Conservation (phyloP, 495 filamentous ascomycete species). For the Astrothelium macrocarpum region DNA sequence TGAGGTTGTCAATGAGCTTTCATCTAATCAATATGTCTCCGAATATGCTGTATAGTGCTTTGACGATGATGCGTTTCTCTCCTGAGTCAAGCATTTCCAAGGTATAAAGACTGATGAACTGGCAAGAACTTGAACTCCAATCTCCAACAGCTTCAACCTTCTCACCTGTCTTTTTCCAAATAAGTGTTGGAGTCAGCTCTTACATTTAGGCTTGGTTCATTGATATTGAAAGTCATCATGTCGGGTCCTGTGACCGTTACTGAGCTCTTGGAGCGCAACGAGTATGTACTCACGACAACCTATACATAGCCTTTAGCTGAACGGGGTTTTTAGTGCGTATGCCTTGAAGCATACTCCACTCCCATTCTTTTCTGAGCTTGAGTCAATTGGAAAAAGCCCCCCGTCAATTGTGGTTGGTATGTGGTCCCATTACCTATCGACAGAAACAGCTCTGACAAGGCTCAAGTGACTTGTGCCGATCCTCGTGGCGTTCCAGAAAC, state of each 20-base stretch:
- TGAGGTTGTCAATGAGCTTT: too few relatives aligned
- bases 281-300: not conserved
- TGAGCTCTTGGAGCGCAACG: not conserved
- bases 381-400: not conserved
- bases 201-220: not conserved
- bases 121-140: not conserved
- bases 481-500: slow-evolving; percentile 10
- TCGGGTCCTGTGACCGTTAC: not conserved
- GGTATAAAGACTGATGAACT: not conserved
- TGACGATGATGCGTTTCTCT: not conserved
- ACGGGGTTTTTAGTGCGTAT: not conserved
- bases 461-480: slow-evolving; percentile 7
- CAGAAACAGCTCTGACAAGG: not conserved
- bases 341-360: not conserved
- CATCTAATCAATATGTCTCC: not conserved
- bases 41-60: not conserved
- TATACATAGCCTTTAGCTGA: not conserved
- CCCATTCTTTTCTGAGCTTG: not conserved
- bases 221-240: not conserved
- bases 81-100: not conserved
- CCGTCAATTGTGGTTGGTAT: not conserved
- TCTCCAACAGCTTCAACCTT: not conserved
- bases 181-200: not conserved
- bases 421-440: not conserved
- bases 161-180: not conserved